Evolutionary conservation across 306 rosid genomes (phyloP), one percentile per base, ranked within the genome.

Genomic region (Sechiopsis laciniata): DNA sequence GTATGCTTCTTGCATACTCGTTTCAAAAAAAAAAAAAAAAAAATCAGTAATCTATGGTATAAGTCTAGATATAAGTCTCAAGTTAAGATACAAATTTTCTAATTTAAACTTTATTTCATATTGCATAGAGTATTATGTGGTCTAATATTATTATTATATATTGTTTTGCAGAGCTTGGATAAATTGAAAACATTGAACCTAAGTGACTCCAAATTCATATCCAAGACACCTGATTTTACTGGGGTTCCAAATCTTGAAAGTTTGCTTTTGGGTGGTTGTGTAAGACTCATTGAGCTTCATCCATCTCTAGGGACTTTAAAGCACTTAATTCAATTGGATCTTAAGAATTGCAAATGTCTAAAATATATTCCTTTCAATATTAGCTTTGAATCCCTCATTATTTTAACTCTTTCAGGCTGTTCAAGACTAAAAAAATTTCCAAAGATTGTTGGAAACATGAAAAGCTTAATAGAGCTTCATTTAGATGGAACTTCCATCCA

Each of bases 221-320:
- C 20, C n/a, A 17, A 26, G 60, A 75, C 73, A 8, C 79, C 83
- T 21, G 14, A 54, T 46, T 75, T 75, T 26, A 24, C 9, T 22
- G 69, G 35, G 4, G 63, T 45, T 71, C 83, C 76, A 52, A 75
- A 75, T 70, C 61, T 79, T 2, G 79, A 70, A 70, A 75, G 8
- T 2, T 55, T 75, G 83, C 42, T 69, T 11, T 71, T 79, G 55
- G 10, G 64, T 69, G 83, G 76, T 1, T 79, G 83, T 62, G 21
- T 8, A 61, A 26, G 56, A 16, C 46, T 79, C 60, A 57, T 22
- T 32, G 60, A 59, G 56, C 51, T 79, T 42, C 74, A 79, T 35
- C 26, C 11, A 7, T 70, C 83, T 10, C 0, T 75, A 20, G 73
- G 68, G n/a, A 5, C 26, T 17, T 78, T 75, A 37, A 42, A 70